Evolutionary conservation across 805 yeast species (phyloP), one percentile per base, ranked within the genome.

Genomic region (Ogataea wickerhamii): DNA sequence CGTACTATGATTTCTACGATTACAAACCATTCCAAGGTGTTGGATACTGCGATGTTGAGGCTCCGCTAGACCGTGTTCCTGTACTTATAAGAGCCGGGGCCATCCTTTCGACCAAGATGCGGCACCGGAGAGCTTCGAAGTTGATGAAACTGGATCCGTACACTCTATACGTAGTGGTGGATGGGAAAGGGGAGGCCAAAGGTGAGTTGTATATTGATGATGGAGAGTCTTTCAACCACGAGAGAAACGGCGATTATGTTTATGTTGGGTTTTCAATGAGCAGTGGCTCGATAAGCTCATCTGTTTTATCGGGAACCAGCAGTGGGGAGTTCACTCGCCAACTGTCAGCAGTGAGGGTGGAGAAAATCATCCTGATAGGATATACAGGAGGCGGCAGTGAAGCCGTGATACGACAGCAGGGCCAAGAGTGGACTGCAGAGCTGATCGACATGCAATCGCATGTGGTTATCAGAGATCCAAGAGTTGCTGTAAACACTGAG

Each of bases 71-170:
- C 4, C 77, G 76, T 35, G 75, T 86, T 13, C 97, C 98, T 0
- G 69, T 85, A 31, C 73, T 74, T 21, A 60, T 83, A 13, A 78
- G 79, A 52, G 93, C 95, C n/a, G 98, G 98, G 0, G 71, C 80
- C 23, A 74, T 91, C 11, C 56, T 83, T 18, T 67, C 82, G 12
- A 72, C 78, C 25, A 82, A 81, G 44, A 84, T 80, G 34, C 74
- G 95, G 47, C 74, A 78, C 47, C 78, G 98, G 56, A 74, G 98
- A 47, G 84, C 95, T 0, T 64, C 94, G 3, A 78, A 71, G 54
- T 64, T 85, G 45, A 86, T 84, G 91, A 65, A 56, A 18, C 63
- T 71, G 45, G 98, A 89, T 56, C 96, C 97, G 4, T 87, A 79
- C 56, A 83, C 94, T 0, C 52, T 89, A 25, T 69, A 81, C 2